Evolutionary conservation across 2,329 filamentous ascomycete genomes (phyloP).

Genomic region (Diaporthe amygdali): DNA sequence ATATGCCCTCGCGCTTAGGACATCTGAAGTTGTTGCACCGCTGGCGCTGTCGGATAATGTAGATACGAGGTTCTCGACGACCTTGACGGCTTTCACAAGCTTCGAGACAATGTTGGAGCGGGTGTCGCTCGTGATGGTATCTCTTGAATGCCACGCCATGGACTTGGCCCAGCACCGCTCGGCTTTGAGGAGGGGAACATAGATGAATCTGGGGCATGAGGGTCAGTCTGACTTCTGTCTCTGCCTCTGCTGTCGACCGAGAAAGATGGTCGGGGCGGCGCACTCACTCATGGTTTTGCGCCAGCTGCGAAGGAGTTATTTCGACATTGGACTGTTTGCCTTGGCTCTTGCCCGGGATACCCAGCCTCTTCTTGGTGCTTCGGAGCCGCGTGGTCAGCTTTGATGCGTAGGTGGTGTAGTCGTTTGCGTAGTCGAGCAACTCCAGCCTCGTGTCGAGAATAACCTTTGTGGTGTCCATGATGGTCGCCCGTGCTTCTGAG

Average conservation of each 20-base stretch:
- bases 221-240: constrained; percentile 6
- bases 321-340: constrained; percentile 80
- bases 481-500: constrained; percentile 9
- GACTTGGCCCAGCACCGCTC: constrained; percentile 83
- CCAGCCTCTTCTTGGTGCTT: constrained; percentile 83
- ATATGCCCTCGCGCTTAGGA: constrained; percentile 89
- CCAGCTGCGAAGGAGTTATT: constrained; percentile 77
- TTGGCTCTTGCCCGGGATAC: constrained; percentile 81
- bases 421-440: constrained; percentile 79
- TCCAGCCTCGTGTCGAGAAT: constrained; percentile 80
- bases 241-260: background rate
- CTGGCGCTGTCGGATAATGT: constrained; percentile 70
- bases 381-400: constrained; percentile 82
- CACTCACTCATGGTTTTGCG: constrained; percentile 75
- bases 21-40: constrained; percentile 70
- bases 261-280: background rate
- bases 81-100: constrained; percentile 77
- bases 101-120: constrained; percentile 89
- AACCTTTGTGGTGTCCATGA: constrained; percentile 90
- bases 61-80: constrained; percentile 70
- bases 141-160: constrained; percentile 95
- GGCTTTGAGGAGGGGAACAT: constrained; percentile 81
- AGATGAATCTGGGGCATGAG: constrained; percentile 64
- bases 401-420: constrained; percentile 84
- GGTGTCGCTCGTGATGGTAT: constrained; percentile 78